Evolutionary conservation across 805 yeast species (phyloP), one percentile per base, ranked within the genome.

Genomic region (Huiozyma sinensis): DNA sequence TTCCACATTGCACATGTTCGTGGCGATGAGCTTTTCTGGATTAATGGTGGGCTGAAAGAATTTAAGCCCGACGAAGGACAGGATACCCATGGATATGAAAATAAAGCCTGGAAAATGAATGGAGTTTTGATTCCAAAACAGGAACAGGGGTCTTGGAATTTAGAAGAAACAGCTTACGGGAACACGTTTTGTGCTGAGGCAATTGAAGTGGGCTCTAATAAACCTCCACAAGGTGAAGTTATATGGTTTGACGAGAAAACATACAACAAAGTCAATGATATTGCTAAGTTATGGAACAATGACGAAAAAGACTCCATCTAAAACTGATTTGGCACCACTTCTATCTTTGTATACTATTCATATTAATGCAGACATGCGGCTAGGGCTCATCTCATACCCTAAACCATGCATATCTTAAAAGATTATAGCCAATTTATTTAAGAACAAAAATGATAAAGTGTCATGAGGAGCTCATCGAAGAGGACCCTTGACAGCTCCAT

Each of bases 1-100:
- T 28, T 27, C 3, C 42, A 40, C 11, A 40, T 40, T 40, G 42
- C 27, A 33, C 42, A 40, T 40, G 42, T 27, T 7, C 37, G 33
- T 27, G 28, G 33, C n/a, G 11, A 36, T 33, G 12, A 27, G 4
- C 13, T 40, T 6, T 27, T 33, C 7, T 40, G 42, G 42, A 40
- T 24, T 10, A 40, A 40, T 24, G 42, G 38, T 40, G 37, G 37
- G 11, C 37, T 34, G 12, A n/a, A 34, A 10, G 9, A 8, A 11
- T 33, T 32, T 28, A 33, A 33, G 13, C 24, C 24, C 24, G 7
- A 31, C 9, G 9, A 2, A 7, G 29, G 27, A 6, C 33, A 40
- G 11, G 9, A 17, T n/a, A 24, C 6, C 30, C 12, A n/a, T 24
- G 28, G 10, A 28, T 13, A 9, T 33, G 28, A 33, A 10, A 28